Evolutionary conservation across 2,329 filamentous ascomycete genomes (phyloP).

Genomic region (Mariannaea elegans): DNA sequence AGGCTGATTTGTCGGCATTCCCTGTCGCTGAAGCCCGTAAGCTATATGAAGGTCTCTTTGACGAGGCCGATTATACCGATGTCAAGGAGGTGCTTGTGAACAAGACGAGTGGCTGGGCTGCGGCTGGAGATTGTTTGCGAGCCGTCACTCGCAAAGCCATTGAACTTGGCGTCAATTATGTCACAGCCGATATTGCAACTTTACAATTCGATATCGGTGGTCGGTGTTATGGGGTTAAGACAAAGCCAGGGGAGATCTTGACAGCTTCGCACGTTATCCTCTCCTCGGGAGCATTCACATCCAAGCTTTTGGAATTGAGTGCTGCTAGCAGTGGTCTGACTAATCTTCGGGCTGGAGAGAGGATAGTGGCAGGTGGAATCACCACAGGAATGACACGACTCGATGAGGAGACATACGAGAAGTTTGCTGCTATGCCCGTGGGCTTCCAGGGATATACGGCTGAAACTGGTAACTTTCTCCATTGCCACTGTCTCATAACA

Average conservation of each 20-base stretch:
- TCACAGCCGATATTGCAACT: conserved; percentile 59
- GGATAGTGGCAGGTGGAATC: conserved; percentile 68
- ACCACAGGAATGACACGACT: conserved; percentile 66
- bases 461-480: conserved; percentile 40
- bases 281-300: conserved; percentile 66
- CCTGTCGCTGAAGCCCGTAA: conserved; percentile 56
- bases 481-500: not conserved
- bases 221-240: conserved; percentile 58
- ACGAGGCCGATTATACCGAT: conserved; percentile 66
- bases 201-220: conserved; percentile 57
- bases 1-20: conserved; percentile 52
- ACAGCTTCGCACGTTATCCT: conserved; percentile 62
- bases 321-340: conserved; percentile 56
- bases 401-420: conserved; percentile 53
- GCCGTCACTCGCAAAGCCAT: conserved; percentile 63
- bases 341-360: conserved; percentile 59
- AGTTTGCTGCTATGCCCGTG: conserved; percentile 60
- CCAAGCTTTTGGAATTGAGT: conserved; percentile 62
- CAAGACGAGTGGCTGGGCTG: conserved; percentile 42
- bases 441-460: conserved; percentile 53
- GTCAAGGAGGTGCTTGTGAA: conserved; percentile 69
- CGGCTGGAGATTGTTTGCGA: conserved; percentile 59
- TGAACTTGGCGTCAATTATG: conserved; percentile 66
- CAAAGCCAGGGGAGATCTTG: conserved; percentile 53
- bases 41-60: conserved; percentile 66